Evolutionary conservation across 257 asterid genomes (phyloP).

Genomic region (Nicotiana attenuata): DNA sequence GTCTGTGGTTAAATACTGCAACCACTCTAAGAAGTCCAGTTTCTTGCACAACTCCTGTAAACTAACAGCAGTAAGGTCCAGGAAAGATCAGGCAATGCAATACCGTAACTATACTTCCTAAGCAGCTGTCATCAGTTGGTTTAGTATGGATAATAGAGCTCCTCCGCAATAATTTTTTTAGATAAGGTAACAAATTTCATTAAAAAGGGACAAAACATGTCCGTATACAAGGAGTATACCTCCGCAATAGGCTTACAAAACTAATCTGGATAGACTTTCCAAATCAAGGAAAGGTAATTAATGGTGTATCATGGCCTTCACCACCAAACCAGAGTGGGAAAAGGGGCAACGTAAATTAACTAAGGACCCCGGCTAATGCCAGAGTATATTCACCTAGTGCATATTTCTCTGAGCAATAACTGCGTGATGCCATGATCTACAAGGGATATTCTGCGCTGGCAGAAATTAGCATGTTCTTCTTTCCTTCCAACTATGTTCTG

Average conservation of each 20-base stretch:
- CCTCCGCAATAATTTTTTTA: neutral
- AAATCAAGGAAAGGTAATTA: neutral
- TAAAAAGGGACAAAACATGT: no score
- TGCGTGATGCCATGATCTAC: neutral
- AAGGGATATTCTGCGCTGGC: neutral
- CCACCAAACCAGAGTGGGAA: neutral
- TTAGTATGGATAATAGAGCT: neutral
- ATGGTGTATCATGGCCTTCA: neutral
- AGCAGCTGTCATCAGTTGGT: neutral
- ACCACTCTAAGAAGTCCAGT: neutral
- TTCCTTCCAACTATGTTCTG: neutral
- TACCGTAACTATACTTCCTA: neutral
- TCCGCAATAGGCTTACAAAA: neutral
- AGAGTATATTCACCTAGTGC: neutral
- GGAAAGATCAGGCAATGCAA: neutral
- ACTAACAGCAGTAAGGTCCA: neutral
- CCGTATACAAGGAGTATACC: neutral
- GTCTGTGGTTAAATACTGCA: neutral
- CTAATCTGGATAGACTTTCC: neutral
- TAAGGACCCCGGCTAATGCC: neutral
- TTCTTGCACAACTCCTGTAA: neutral
- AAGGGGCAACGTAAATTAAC: neutral
- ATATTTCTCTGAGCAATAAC: neutral
- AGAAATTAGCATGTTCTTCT: neutral
- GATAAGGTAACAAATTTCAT: no score